These are phyloP conservation scores for Cercospora sojina DNA, from an alignment of 2,329 filamentous ascomycete genomes.

Conservation along the genomic window DNA sequence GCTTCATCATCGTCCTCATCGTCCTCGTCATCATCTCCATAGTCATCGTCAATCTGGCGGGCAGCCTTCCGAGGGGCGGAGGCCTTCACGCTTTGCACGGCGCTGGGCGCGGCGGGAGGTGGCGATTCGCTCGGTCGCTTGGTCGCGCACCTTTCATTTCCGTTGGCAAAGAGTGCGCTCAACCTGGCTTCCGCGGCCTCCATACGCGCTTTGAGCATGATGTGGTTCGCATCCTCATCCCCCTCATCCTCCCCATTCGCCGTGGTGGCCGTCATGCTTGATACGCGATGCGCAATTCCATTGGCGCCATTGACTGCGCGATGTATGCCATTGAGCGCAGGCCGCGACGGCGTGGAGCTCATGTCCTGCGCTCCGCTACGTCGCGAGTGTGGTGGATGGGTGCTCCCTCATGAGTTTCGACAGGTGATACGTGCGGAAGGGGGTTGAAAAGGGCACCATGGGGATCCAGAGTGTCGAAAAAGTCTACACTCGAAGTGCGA, in stretches of 20 bases:
- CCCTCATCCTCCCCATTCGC: conserved; percentile 28
- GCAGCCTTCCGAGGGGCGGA: conserved; percentile 64
- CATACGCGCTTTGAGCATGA: conserved; percentile 74
- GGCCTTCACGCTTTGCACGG: conserved; percentile 45
- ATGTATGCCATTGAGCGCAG: conserved; percentile 34
- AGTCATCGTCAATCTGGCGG: conserved; percentile 78
- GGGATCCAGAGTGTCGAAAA: conserved; percentile 5
- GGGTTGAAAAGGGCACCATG: conserved; percentile 22
- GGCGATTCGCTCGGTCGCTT: conserved; percentile 13
- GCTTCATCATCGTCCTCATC: conserved; percentile 50
- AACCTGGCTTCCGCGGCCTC: conserved; percentile 74
- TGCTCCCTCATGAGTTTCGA: conserved; percentile 5
- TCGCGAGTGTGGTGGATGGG: conserved; percentile 19
- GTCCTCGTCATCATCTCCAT: conserved; percentile 73
- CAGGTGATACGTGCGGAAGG: background rate
- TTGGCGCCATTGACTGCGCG: conserved; percentile 36
- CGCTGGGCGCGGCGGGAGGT: conserved; percentile 16
- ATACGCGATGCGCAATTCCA: conserved; percentile 38
- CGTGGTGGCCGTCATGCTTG: conserved; percentile 42
- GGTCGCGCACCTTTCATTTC: conserved; percentile 33
- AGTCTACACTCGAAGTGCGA: background rate
- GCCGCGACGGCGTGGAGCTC: conserved; percentile 43
- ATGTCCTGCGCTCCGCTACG: conserved; percentile 28
- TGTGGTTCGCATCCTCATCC: conserved; percentile 49
- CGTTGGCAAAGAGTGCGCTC: conserved; percentile 65